Evolutionary conservation across 495 filamentous ascomycete species (phyloP).

Genomic region (Cudoniella acicularis): DNA sequence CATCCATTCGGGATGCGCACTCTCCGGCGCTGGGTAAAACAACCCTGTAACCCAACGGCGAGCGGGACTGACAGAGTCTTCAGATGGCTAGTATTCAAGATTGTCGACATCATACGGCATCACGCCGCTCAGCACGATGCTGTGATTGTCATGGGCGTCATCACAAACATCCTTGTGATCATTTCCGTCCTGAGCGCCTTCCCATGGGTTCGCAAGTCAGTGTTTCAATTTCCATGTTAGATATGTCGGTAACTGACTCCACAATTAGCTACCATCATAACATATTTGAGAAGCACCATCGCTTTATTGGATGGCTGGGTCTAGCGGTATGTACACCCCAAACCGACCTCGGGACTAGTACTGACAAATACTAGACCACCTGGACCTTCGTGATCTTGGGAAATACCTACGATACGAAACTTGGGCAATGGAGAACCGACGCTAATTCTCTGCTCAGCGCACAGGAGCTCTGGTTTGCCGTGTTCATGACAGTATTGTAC

Average conservation of each 20-base stretch:
- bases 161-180: slow-evolving; percentile 39
- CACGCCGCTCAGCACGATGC: slow-evolving; percentile 25
- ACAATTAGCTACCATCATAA: slow-evolving; percentile 16
- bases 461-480: slow-evolving; percentile 43
- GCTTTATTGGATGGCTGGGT: slow-evolving; percentile 42
- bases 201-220: slow-evolving; percentile 45
- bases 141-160: slow-evolving; percentile 38
- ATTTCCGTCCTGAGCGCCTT: slow-evolving; percentile 41
- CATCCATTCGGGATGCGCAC: slow-evolving; percentile 41
- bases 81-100: slow-evolving; percentile 41
- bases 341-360: neutral
- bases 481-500: slow-evolving; percentile 43
- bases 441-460: slow-evolving; percentile 35
- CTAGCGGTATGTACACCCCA: slow-evolving; percentile 31
- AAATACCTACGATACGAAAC: slow-evolving; percentile 36
- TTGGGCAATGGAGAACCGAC: slow-evolving; percentile 32
- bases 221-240: slow-evolving; percentile 6
- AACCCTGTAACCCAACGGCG: neutral
- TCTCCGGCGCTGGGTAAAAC: slow-evolving; percentile 39
- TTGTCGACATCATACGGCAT: slow-evolving; percentile 37
- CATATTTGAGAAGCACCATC: slow-evolving; percentile 39
- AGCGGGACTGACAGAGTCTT: slow-evolving; percentile 11
- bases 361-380: slow-evolving; percentile 30
- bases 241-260: slow-evolving; percentile 6
- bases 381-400: slow-evolving; percentile 40